These are phyloP conservation scores for Penicillium flavigenum DNA, from an alignment of 495 filamentous ascomycete species.

Conservation along the genomic window DNA sequence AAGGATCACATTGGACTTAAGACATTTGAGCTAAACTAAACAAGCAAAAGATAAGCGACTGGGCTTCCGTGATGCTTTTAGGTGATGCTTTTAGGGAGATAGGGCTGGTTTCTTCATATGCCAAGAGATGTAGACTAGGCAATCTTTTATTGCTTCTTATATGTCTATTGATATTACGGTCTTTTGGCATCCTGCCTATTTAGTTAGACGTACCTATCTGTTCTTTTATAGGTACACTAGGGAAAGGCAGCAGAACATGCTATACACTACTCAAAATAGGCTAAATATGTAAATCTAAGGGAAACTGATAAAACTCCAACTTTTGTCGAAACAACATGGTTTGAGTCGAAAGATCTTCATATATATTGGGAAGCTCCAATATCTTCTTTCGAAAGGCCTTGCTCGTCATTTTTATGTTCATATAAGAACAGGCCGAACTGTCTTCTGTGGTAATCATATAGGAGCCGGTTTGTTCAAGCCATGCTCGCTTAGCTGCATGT, in stretches of 20 bases:
- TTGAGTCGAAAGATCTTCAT: not conserved
- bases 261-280: not conserved
- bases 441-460: no score
- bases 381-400: no score
- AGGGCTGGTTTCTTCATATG: not conserved
- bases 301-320: not conserved
- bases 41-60: constrained; percentile 5
- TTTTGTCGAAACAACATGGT: not conserved
- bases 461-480: no score
- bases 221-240: not conserved
- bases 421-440: no score
- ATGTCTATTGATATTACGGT: not conserved
- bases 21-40: not conserved
- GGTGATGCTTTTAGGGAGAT: not conserved
- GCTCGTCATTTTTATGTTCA: no score
- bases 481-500: no score
- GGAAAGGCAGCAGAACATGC: no score
- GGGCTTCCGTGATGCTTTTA: not conserved
- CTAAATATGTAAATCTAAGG: not conserved
- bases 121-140: not conserved
- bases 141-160: not conserved
- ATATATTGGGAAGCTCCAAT: not conserved
- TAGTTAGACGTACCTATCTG: not conserved
- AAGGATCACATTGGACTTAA: not conserved
- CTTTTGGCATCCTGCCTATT: not conserved